Conservation (phyloP, 192 early-diverging fungal species). For the Podila horticola region DNA sequence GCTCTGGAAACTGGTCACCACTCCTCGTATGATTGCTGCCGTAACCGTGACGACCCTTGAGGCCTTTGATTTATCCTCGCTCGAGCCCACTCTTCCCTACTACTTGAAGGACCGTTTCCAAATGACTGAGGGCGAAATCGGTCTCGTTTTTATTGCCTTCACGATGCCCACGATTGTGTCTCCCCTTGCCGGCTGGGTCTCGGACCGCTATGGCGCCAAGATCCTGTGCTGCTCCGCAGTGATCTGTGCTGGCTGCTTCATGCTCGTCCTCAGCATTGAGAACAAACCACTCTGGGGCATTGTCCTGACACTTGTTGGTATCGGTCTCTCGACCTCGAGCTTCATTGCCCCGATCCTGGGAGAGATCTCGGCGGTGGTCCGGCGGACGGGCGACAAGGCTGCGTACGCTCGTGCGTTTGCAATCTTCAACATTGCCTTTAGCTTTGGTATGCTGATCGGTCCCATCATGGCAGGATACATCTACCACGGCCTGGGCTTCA, state of each 20-base stretch:
- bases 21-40: constrained; percentile 53
- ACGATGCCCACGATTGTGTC: constrained; percentile 74
- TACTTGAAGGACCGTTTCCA: constrained; percentile 58
- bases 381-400: constrained; percentile 62
- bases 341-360: constrained; percentile 49
- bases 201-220: constrained; percentile 63
- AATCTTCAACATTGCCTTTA: constrained; percentile 80
- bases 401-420: constrained; percentile 73
- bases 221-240: constrained; percentile 55
- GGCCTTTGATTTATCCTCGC: constrained; percentile 34
- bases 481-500: constrained; percentile 37
- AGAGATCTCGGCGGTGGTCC: constrained; percentile 47
- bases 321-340: constrained; percentile 36
- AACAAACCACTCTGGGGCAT: constrained; percentile 48
- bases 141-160: constrained; percentile 77
- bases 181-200: constrained; percentile 67
- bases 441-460: constrained; percentile 78
- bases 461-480: constrained; percentile 69
- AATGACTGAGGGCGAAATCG: constrained; percentile 56
- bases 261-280: constrained; percentile 49
- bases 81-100: constrained; percentile 68
- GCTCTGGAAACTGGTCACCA: constrained; percentile 52
- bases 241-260: constrained; percentile 48
- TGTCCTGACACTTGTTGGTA: constrained; percentile 27
- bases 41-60: constrained; percentile 26